Conservation (phyloP, 1,139 yeast species). For the Kazachstania sp. region DNA sequence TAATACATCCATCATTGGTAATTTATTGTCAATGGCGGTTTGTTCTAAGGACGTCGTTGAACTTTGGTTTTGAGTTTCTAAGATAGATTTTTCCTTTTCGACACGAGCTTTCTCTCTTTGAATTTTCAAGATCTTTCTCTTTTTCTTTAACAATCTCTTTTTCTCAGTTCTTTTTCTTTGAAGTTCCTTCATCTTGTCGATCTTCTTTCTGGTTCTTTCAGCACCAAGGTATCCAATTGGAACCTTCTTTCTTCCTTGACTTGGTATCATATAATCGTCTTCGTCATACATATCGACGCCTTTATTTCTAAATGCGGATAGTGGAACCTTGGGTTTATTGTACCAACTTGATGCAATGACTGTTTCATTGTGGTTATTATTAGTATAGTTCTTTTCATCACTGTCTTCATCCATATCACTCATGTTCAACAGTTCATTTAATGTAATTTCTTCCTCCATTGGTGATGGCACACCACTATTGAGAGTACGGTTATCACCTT, state of each 20-base stretch:
- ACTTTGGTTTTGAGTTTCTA: background rate
- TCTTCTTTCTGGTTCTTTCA: slow-evolving; percentile 30
- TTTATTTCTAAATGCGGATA: slow-evolving; percentile 84
- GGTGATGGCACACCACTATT: slow-evolving; percentile 13
- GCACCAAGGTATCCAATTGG: slow-evolving; percentile 32
- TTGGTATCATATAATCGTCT: slow-evolving; percentile 29
- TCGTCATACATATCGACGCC: slow-evolving; percentile 36
- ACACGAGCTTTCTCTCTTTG: slow-evolving; percentile 25
- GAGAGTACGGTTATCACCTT: slow-evolving; percentile 16
- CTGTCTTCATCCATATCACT: slow-evolving; percentile 81
- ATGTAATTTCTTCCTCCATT: slow-evolving; percentile 51
- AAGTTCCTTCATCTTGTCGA: slow-evolving; percentile 30
- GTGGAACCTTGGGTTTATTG: slow-evolving; percentile 58
- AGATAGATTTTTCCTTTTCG: slow-evolving; percentile 15
- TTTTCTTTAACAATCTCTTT: slow-evolving; percentile 26
- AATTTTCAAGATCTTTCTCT: slow-evolving; percentile 25
- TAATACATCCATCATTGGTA: background rate
- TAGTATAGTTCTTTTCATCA: slow-evolving; percentile 33
- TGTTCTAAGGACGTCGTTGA: slow-evolving; percentile 4
- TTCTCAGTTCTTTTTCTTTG: slow-evolving; percentile 29
- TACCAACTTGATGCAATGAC: slow-evolving; percentile 26
- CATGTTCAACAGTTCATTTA: slow-evolving; percentile 81
- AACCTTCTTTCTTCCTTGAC: slow-evolving; percentile 26
- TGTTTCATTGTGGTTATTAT: slow-evolving; percentile 13
- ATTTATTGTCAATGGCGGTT: background rate